Conservation (phyloP, 1,284 basidiomycete species). For the Cutaneotrichosporon sp. region DNA sequence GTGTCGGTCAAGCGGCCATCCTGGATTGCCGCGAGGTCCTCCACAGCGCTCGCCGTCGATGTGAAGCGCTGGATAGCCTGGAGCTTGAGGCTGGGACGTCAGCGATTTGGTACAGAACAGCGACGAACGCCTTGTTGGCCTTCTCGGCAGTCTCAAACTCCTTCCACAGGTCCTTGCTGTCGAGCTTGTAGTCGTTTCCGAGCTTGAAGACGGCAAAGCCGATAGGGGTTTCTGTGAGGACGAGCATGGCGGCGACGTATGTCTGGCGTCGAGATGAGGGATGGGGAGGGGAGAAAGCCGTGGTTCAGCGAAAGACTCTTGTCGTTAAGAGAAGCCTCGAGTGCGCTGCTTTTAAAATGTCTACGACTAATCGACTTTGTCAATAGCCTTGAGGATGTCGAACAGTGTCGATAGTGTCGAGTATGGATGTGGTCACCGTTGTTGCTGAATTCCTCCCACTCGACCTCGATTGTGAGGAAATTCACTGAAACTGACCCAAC, state of each 20-base stretch:
- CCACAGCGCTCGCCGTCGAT: conserved; percentile 96
- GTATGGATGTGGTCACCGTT: no score
- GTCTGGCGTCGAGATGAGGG: background rate
- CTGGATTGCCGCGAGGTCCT: conserved; percentile 89
- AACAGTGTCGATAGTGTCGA: background rate
- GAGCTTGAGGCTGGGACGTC: conserved; percentile 67
- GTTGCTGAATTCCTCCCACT: no score
- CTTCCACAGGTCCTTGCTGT: conserved; percentile 79
- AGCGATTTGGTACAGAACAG: background rate
- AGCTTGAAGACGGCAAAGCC: conserved; percentile 97
- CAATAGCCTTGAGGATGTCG: background rate
- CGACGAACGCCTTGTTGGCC: conserved; percentile 81
- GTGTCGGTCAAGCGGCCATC: conserved; percentile 89
- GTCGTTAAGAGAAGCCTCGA: background rate
- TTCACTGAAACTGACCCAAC: no score
- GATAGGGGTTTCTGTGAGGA: conserved; percentile 51
- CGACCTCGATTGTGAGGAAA: no score
- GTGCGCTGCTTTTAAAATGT: background rate
- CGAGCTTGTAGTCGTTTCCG: conserved; percentile 80
- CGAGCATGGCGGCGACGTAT: conserved; percentile 43
- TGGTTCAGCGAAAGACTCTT: background rate
- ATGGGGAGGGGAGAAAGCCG: background rate
- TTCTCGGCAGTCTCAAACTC: conserved; percentile 87
- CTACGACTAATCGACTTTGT: background rate
- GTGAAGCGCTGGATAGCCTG: conserved; percentile 95